Base-by-base conservation (phyloP, 768 basidiomycete species). In the Dioszegia hungarica region DNA sequence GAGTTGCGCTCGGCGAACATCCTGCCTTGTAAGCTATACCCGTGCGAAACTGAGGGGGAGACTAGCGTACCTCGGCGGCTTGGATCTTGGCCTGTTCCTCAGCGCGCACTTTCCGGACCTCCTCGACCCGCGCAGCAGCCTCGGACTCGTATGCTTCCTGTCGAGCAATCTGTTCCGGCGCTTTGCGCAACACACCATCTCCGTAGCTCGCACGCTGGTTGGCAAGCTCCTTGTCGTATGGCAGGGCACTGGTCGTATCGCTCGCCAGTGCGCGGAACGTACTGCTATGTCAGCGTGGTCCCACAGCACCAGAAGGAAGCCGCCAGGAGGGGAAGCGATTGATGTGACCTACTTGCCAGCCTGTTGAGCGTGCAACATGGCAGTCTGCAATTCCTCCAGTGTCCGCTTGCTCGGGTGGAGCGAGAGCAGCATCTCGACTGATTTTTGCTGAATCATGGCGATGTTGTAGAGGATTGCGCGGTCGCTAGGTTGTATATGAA, bases 361-460 rank as follows among this genome's bases (percentile, higher is more conserved):
- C 66, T 90, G 86, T 19, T 81, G 80, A 11, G 90, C 92, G 56
- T 90, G 87, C 37, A 85, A 83, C 52, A 91, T 84, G 1, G 86
- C 89, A 43, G 79, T 79, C 59, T 87, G 81, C 20, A 98, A 80
- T 60, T 97, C 91, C 54, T 83, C 84, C 9, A 92, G 79, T 1
- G 87, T 84, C 19, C 94, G 86, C 73, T 91, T 90, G 25, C 84
- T 79, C 1, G 86, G 82, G 0, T 81, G 80, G 24, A 93, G 77
- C 0, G 84, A 81, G 62, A 91, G 86, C 24, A 98, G 78, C 78
- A 97, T 81, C 74, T 97, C 94, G 0, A 90, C 89, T 0, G 89
- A 86, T 76, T 97, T 97, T 74, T 99, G 95, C 75, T 93, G 86
- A 31, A 98, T 91, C 88, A 99, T 93, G 53, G 94, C 93, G 66